These are phyloP conservation scores for Candida pini DNA, from an alignment of 805 yeast species.

Conservation along the genomic window DNA sequence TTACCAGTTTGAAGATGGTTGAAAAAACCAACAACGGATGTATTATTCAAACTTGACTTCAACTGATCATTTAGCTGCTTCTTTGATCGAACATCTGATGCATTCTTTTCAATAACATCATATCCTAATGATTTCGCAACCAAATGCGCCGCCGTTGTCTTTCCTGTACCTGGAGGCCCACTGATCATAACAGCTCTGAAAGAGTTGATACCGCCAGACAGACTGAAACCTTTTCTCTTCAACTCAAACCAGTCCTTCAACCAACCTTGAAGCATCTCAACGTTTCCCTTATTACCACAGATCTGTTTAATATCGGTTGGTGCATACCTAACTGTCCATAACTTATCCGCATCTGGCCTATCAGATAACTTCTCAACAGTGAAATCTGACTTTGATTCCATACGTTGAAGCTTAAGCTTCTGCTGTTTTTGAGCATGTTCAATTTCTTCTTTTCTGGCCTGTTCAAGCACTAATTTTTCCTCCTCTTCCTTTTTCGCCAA, in stretches of 20 bases:
- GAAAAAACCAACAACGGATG: slow-evolving; percentile 79
- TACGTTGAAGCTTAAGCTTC: slow-evolving; percentile 22
- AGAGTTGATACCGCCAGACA: slow-evolving; percentile 56
- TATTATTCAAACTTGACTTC: slow-evolving; percentile 68
- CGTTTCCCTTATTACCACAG: slow-evolving; percentile 84
- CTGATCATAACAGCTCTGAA: slow-evolving; percentile 81
- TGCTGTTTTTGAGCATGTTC: slow-evolving; percentile 25
- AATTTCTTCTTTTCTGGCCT: slow-evolving; percentile 42
- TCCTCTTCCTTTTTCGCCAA: slow-evolving; percentile 64
- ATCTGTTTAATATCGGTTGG: slow-evolving; percentile 71
- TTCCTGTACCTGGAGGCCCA: slow-evolving; percentile 87
- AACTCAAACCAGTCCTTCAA: slow-evolving; percentile 65
- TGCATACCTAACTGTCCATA: slow-evolving; percentile 94
- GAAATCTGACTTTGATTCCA: not conserved
- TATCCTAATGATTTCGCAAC: slow-evolving; percentile 65
- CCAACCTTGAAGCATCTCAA: slow-evolving; percentile 68
- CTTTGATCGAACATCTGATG: slow-evolving; percentile 88
- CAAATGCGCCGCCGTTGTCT: slow-evolving; percentile 76
- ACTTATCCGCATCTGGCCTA: slow-evolving; percentile 50
- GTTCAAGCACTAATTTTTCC: slow-evolving; percentile 48
- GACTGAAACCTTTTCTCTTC: slow-evolving; percentile 50
- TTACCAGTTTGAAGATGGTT: slow-evolving; percentile 24
- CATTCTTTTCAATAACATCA: slow-evolving; percentile 73
- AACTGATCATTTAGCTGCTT: slow-evolving; percentile 62
- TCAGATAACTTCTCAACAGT: slow-evolving; percentile 25